phyloP scores from a whole-genome alignment of 495 filamentous ascomycete genomes.

The Penicillium canariense region DNA sequence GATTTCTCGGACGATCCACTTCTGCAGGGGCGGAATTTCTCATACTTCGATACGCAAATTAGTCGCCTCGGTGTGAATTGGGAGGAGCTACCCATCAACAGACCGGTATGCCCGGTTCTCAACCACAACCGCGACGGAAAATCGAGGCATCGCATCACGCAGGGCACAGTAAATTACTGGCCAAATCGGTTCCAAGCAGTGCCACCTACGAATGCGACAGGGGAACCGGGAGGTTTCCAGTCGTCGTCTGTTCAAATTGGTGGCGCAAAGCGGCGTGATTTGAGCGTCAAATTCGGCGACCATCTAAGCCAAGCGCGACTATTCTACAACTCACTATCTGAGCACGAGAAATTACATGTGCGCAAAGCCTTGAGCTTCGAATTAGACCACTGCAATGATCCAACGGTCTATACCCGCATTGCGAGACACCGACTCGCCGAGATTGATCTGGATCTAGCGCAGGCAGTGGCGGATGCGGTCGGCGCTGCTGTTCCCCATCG shows the following conservation, averaged over 20 bases:
- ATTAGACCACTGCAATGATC: constrained; percentile 86
- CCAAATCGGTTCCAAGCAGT: constrained; percentile 71
- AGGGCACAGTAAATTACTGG: constrained; percentile 84
- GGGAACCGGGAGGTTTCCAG: constrained; percentile 64
- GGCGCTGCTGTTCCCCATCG: constrained; percentile 60
- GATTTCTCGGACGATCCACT: constrained; percentile 84
- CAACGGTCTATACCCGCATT: constrained; percentile 73
- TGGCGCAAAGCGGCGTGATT: constrained; percentile 64
- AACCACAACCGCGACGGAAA: constrained; percentile 46
- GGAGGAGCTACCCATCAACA: constrained; percentile 84
- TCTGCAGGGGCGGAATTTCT: constrained; percentile 81
- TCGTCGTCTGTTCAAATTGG: no score
- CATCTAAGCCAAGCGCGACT: constrained; percentile 62
- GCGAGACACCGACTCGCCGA: constrained; percentile 62
- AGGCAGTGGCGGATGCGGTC: constrained; percentile 65
- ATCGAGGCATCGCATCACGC: constrained; percentile 50
- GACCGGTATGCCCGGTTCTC: constrained; percentile 64
- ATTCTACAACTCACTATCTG: constrained; percentile 79
- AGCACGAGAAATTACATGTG: constrained; percentile 69
- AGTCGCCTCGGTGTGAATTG: constrained; percentile 80
- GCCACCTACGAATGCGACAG: constrained; percentile 65
- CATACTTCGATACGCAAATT: constrained; percentile 84
- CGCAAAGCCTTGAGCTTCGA: constrained; percentile 74
- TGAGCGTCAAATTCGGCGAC: constrained; percentile 77
- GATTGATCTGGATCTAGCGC: constrained; percentile 70